Conservation (phyloP, 352 stramenopile species). For the Halophytophthora polymorphica region DNA sequence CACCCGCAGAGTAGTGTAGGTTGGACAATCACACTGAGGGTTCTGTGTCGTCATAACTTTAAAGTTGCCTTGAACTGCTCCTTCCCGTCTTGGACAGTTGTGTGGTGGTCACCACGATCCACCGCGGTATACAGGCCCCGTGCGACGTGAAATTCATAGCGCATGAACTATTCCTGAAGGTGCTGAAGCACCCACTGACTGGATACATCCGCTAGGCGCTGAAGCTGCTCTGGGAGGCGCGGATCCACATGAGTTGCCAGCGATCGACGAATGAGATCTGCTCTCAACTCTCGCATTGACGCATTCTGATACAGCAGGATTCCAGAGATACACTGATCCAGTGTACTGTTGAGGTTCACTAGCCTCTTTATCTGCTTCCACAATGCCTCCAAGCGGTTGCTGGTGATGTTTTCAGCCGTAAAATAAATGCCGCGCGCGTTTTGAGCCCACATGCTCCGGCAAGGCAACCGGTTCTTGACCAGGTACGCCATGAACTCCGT, state of each 20-base stretch:
- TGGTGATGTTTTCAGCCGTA: background rate
- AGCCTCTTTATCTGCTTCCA: background rate
- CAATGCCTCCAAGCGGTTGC: background rate
- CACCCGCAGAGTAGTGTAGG: too few relatives aligned
- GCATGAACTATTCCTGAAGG: background rate
- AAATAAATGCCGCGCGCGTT: background rate
- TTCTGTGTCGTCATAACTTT: too few relatives aligned
- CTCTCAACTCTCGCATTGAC: background rate
- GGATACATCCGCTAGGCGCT: background rate
- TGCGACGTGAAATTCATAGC: too few relatives aligned
- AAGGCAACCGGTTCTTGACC: background rate
- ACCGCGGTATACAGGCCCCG: too few relatives aligned
- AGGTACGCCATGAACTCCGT: background rate
- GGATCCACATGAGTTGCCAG: background rate
- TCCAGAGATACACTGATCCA: background rate
- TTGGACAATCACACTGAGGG: too few relatives aligned
- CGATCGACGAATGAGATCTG: background rate
- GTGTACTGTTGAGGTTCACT: background rate
- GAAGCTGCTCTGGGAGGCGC: background rate
- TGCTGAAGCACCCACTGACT: background rate
- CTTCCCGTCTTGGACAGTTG: too few relatives aligned
- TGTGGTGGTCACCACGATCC: too few relatives aligned
- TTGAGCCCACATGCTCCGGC: background rate
- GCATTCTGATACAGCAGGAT: background rate
- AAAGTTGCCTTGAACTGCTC: too few relatives aligned